phyloP scores from a whole-genome alignment of 2,329 filamentous ascomycete species.

The Aspergillus ochraceus region DNA sequence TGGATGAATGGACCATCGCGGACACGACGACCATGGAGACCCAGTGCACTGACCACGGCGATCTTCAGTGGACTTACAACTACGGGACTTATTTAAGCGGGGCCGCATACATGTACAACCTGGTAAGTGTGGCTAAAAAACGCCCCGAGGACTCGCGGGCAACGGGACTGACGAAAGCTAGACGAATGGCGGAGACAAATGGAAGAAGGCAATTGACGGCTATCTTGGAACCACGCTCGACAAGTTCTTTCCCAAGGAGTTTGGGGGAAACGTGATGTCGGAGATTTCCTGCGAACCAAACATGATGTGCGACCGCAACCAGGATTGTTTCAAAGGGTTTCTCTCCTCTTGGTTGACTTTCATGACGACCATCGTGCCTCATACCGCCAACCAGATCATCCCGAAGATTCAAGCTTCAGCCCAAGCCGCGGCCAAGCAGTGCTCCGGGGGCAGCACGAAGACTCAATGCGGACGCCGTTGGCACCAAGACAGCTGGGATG shows the following conservation, averaged over 20 bases:
- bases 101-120: constrained; percentile 59
- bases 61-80: constrained; percentile 61
- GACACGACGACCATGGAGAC: constrained; percentile 52
- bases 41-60: constrained; percentile 53
- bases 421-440: constrained; percentile 61
- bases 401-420: constrained; percentile 61
- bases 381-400: constrained; percentile 55
- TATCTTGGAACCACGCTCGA: constrained; percentile 53
- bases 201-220: constrained; percentile 59
- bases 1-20: constrained; percentile 55
- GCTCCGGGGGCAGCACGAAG: constrained; percentile 58
- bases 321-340: constrained; percentile 72
- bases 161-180: constrained; percentile 20
- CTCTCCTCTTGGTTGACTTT: constrained; percentile 67
- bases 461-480: constrained; percentile 56
- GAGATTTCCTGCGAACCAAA: constrained; percentile 68
- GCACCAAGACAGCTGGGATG: constrained; percentile 40
- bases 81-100: constrained; percentile 58
- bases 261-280: constrained; percentile 56
- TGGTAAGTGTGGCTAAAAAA: constrained; percentile 30
- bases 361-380: constrained; percentile 62
- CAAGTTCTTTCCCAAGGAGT: constrained; percentile 53
- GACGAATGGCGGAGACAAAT: constrained; percentile 49
- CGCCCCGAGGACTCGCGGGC: constrained; percentile 10
- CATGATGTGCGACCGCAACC: constrained; percentile 67